These are phyloP conservation scores for Salix dunnii DNA, from an alignment of 345 rosid genomes.

Conservation along the genomic window DNA sequence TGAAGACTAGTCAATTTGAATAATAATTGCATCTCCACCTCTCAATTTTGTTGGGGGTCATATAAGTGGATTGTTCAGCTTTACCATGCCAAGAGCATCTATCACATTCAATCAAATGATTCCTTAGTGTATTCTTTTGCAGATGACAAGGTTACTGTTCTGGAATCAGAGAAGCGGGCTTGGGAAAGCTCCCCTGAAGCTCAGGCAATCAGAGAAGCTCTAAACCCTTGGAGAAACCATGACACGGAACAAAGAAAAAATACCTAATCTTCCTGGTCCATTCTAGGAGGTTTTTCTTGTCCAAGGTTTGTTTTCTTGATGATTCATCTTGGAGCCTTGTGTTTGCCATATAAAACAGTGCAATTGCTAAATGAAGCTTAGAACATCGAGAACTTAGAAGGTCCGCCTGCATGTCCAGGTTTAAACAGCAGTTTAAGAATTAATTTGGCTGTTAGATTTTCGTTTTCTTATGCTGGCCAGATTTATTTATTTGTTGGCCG, in stretches of 20 bases:
- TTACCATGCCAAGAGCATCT: background rate
- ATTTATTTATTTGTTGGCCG: background rate
- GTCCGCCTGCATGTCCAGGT: background rate
- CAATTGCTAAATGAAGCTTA: background rate
- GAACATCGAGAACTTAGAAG: background rate
- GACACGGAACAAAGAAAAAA: constrained; percentile 41
- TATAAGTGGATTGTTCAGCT: background rate
- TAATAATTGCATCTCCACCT: background rate
- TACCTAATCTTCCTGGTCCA: background rate
- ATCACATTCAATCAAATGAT: background rate
- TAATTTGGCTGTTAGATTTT: background rate
- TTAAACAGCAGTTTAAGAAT: background rate
- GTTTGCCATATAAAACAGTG: background rate
- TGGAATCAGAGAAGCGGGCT: constrained; percentile 81
- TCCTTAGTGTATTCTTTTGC: constrained; percentile 10
- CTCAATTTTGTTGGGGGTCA: background rate
- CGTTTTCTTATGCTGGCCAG: background rate
- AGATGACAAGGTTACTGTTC: constrained; percentile 82
- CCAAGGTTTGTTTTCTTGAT: constrained; percentile 2
- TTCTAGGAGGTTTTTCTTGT: background rate
- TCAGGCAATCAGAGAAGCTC: constrained; percentile 67
- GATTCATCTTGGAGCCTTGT: background rate
- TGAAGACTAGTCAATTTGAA: background rate
- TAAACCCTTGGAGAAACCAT: constrained; percentile 82
- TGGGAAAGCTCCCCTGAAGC: constrained; percentile 74